Base-by-base conservation (phyloP, 257 asterid species). In the Nicotiana undulata region DNA sequence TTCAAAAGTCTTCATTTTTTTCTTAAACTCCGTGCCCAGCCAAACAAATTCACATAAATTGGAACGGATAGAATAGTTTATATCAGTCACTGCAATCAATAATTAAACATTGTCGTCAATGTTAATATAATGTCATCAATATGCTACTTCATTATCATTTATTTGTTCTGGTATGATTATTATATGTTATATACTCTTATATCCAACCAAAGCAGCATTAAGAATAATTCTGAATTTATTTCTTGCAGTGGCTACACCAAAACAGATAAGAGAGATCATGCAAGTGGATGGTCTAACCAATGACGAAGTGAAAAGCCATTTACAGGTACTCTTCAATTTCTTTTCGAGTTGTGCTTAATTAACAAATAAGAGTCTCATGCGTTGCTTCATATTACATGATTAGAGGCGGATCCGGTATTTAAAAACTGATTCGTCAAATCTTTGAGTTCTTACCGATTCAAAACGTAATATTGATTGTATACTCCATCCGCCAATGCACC, bases 261-360 rank as follows among this genome's bases (percentile, higher is more conserved):
- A 88, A 79, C 91, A 84, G 22, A 88, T 88, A 4, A 85, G 88
- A 52, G 91, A 86, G 63, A 24, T 85, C 32, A 84, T 88, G 90
- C 82, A 84, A 20, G 88, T 84, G 2, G 75, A 85, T 63, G 88
- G 86, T 52, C 82, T 88, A 46, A 88, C 89, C 46, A 86, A 86
- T 17, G 85, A 84, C 24, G 88, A 88, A 83, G 84, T 88, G 81
- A 88, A 88, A 80, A 86, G 90, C 80, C 90, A 88, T 86, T 83
- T 88, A 52, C 89, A 88, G 89, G 88, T 88, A 44, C 22, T 32
- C 5, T 6, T 12, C 3, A 29, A 29, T 29, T 29, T 29, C 32
- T 29, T 29, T 29, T 29, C 5, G 32, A 29, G 32, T 29, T 29
- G 32, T 29, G 32, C 4, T 29, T 29, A 29, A 29, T 29, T 29